These are phyloP conservation scores for Aspergillus panamensis DNA, from an alignment of 495 filamentous ascomycete genomes.

Conservation along the genomic window DNA sequence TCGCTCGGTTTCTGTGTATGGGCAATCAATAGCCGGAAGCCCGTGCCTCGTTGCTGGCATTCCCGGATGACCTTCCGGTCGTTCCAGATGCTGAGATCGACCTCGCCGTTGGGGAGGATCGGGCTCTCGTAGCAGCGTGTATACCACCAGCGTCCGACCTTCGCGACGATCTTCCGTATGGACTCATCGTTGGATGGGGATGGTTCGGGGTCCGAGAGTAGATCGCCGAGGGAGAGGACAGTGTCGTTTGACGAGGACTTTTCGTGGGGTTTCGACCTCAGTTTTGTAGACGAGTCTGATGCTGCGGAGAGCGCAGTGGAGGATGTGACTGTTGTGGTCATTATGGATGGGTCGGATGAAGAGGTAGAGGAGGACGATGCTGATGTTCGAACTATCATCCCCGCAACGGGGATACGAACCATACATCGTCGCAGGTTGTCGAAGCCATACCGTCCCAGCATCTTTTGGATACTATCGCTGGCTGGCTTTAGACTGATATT, in stretches of 20 bases:
- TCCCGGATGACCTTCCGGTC: conserved; percentile 74
- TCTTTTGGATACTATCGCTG: conserved; percentile 71
- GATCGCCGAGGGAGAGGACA: conserved; percentile 62
- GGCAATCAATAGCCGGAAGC: conserved; percentile 85
- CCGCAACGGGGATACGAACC: conserved; percentile 85
- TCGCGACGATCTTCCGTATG: conserved; percentile 87
- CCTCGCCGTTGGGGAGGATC: conserved; percentile 50
- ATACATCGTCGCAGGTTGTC: conserved; percentile 81
- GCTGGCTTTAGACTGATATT: conserved; percentile 67
- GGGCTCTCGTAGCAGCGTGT: conserved; percentile 81
- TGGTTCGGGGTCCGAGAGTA: conserved; percentile 58
- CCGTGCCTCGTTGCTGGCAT: conserved; percentile 80
- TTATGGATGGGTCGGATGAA: conserved; percentile 21
- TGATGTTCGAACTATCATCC: conserved; percentile 51
- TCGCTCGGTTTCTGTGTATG: conserved; percentile 79
- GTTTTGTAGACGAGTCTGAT: conserved; percentile 25
- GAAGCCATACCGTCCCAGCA: conserved; percentile 77
- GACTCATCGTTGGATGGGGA: conserved; percentile 64
- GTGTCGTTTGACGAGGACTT: conserved; percentile 43
- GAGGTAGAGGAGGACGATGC: conserved; percentile 37
- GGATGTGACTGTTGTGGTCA: conserved; percentile 26
- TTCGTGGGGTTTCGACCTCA: conserved; percentile 26
- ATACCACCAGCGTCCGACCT: conserved; percentile 97
- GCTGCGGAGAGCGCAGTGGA: conserved; percentile 30
- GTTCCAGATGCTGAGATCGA: conserved; percentile 69